Base-by-base conservation (phyloP, 179 eudicot genomes). In the Drosera spatulata region DNA sequence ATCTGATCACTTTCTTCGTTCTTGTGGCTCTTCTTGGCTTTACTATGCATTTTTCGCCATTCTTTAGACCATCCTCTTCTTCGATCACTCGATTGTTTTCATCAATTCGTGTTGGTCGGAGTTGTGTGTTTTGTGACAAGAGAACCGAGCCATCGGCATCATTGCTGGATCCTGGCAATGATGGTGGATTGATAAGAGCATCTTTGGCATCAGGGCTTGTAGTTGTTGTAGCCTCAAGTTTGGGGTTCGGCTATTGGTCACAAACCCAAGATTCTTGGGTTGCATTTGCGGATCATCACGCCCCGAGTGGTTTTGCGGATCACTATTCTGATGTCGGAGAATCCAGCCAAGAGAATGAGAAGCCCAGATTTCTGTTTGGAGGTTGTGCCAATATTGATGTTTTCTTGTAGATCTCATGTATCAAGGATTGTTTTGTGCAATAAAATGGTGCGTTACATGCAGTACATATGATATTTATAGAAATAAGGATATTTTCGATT, bases 31-130 rank as follows among this genome's bases (percentile, higher is more conserved):
- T 56, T 50, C n/a, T 33, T 22, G 5, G 6, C 15, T 48, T 14
- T 42, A 74, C 49, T 53, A 85, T 83, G 86, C 78, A 73, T 83
- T 68, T 71, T 64, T 71, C 70, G 69, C 71, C 69, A 12, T 45
- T 68, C 7, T 47, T 81, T 22, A 71, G 78, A 55, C 75, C 59
- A 73, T 67, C 71, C 57, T 45, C 69, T 47, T 66, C 67, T 13
- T 62, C 53, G 13, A 56, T 73, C 56, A 68, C 65, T 48, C 69
- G 73, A 12, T 52, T 68, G 13, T 74, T 58, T 33, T 49, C 61
- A 22, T 56, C 58, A 61, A 69, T 73, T 82, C 41, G 52, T 48
- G 14, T 11, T 59, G 13, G 57, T 46, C 22, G 15, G 47, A 50
- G 39, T 66, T 45, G 41, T 69, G 4, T 71, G 55, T 11, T 59